Evolutionary conservation across 768 basidiomycete species (phyloP), one percentile per base, ranked within the genome.

Genomic region (Lactarius deliciosus): DNA sequence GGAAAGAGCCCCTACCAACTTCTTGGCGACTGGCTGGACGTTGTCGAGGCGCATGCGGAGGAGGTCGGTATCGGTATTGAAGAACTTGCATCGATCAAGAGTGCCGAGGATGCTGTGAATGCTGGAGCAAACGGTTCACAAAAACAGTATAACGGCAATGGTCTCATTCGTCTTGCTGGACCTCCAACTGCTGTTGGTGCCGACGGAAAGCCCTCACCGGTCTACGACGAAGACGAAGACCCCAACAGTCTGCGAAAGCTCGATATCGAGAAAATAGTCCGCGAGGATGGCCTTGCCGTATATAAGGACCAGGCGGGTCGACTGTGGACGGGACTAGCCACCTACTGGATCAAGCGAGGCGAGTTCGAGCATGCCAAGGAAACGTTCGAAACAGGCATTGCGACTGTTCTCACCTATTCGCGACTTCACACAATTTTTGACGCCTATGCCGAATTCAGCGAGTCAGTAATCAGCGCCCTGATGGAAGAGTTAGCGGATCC

Each of bases 341-440:
- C 96, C 0, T 98, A 96, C 74, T 99, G 96, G 96, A 96, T 96
- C 76, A 97, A 97, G 78, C 88, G 94, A 6, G 93, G 85, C 62
- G 97, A 98, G 75, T 98, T 99, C 73, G 95, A 95, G 68, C 84
- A 91, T 60, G 93, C 94, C 18, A 92, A 89, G 69, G 81, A 81
- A 59, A 93, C 90, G 0, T 98, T 98, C 75, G 97, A 98, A 77
- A 77, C 85, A 28, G 97, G 95, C 16, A 83, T 98, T 69, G 82
- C 85, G 20, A 81, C 80, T 1, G 96, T 98, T 20, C 79, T 98
- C 72, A 98, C 96, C 1, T n/a, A 89, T 98, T 70, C 86, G 96
- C 40, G 97, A 98, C 78, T 99, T 99, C 75, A 94, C 94, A 2
- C 95, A 98, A 94, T 98, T 63, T 98, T 98, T 73, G 96, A 98